Conservation (phyloP, 306 rosid species). For the Pyrus bretschneideri region DNA sequence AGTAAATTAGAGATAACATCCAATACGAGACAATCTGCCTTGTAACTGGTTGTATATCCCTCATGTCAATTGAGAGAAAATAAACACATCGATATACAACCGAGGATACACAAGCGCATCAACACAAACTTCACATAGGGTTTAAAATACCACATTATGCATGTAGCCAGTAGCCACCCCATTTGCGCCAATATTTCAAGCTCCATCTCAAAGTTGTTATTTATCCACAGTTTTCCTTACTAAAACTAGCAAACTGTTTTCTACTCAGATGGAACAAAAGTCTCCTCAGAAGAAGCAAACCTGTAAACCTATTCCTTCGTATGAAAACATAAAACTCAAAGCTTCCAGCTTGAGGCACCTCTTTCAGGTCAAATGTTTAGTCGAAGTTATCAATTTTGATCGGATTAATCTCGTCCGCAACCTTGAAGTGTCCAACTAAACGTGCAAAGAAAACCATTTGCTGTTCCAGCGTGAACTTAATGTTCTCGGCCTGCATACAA, state of each 20-base stretch:
- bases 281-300: background rate
- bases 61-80: background rate
- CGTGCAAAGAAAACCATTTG: conserved; percentile 98
- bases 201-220: background rate
- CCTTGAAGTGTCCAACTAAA: conserved; percentile 63
- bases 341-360: conserved; percentile 13
- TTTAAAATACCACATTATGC: background rate
- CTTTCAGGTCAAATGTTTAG: conserved; percentile 1
- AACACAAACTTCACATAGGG: background rate
- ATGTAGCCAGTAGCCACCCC: background rate
- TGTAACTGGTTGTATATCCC: accelerated
- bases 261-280: background rate
- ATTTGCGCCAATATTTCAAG: background rate
- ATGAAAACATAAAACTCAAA: background rate
- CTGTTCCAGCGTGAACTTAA: conserved; percentile 84
- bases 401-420: conserved; percentile 77
- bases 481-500: conserved; percentile 78
- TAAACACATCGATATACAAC: background rate
- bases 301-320: background rate
- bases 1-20: too few species aligned
- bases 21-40: too few species aligned
- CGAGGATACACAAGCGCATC: background rate
- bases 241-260: background rate
- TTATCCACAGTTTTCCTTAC: too few species aligned
- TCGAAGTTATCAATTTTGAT: conserved; percentile 75